Conservation (phyloP, 176 grass and related monocot genomes). For the Chrysopogon serrulatus region DNA sequence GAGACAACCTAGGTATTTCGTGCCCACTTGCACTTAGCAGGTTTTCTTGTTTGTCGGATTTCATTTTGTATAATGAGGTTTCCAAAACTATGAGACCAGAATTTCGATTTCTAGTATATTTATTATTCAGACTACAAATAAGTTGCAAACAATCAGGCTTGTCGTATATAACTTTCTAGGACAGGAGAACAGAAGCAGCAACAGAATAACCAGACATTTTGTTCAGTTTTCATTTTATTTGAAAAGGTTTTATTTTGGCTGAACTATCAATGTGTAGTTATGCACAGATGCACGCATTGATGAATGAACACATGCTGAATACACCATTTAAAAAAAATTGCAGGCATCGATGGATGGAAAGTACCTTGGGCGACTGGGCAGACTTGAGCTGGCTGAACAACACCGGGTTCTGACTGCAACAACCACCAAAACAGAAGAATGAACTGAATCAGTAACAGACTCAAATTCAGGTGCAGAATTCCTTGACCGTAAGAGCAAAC, state of each 20-base stretch:
- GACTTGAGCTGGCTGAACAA: slow-evolving; percentile 21
- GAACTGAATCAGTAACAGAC: background rate
- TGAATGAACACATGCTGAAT: background rate
- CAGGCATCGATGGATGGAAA: background rate
- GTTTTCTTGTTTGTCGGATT: background rate
- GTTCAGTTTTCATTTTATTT: background rate
- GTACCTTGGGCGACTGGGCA: slow-evolving; percentile 26
- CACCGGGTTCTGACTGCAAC: slow-evolving; percentile 4
- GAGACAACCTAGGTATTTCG: no score
- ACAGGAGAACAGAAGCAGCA: background rate
- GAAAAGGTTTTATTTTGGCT: background rate
- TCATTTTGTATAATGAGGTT: background rate
- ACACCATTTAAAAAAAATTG: no score
- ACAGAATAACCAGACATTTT: background rate
- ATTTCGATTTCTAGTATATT: background rate
- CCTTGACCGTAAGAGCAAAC: slow-evolving; percentile 12
- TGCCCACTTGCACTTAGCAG: no score
- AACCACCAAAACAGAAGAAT: background rate
- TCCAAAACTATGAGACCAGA: background rate
- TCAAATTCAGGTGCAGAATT: background rate
- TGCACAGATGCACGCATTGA: background rate
- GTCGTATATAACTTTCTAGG: background rate
- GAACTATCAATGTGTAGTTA: background rate
- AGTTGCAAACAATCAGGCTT: background rate
- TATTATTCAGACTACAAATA: background rate